These are phyloP conservation scores for Prunus mongolica DNA, from an alignment of 306 rosid genomes.

Conservation along the genomic window DNA sequence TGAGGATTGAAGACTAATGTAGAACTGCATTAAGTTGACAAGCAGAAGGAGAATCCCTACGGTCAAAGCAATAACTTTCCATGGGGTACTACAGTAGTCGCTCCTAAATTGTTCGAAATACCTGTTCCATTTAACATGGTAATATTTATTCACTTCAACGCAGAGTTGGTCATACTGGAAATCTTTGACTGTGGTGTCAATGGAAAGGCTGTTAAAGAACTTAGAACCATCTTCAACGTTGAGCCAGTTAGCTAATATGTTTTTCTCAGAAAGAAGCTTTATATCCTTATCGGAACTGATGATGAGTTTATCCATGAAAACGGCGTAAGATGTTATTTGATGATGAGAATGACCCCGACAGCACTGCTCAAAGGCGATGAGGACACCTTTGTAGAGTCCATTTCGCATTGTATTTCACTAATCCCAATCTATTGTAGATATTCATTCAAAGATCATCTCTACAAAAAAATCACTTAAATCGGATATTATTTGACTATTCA, in stretches of 20 bases:
- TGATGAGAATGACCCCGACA: neutral
- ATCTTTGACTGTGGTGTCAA: neutral
- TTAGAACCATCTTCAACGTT: neutral
- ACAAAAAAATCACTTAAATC: too few species aligned
- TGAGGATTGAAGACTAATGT: too few species aligned
- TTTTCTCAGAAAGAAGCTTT: neutral
- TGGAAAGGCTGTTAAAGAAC: constrained; percentile 5
- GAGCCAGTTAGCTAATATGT: neutral
- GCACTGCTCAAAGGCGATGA: constrained; percentile 10
- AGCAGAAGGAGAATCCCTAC: too few species aligned
- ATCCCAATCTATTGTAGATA: too few species aligned
- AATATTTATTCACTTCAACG: neutral
- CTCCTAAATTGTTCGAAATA: neutral
- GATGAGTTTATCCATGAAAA: constrained; percentile 19
- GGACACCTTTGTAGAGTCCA: neutral
- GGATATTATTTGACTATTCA: too few species aligned
- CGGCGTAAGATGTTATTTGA: constrained; percentile 6
- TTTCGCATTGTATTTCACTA: too few species aligned
- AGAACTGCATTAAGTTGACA: rapidly evolving
- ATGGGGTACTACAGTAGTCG: neutral
- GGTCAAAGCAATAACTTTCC: too few species aligned
- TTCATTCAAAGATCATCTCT: too few species aligned
- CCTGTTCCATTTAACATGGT: neutral
- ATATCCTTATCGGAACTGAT: neutral
- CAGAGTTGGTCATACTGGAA: neutral